These are phyloP conservation scores for Cyberlindnera japonica DNA, from an alignment of 805 yeast genomes.

Conservation along the genomic window DNA sequence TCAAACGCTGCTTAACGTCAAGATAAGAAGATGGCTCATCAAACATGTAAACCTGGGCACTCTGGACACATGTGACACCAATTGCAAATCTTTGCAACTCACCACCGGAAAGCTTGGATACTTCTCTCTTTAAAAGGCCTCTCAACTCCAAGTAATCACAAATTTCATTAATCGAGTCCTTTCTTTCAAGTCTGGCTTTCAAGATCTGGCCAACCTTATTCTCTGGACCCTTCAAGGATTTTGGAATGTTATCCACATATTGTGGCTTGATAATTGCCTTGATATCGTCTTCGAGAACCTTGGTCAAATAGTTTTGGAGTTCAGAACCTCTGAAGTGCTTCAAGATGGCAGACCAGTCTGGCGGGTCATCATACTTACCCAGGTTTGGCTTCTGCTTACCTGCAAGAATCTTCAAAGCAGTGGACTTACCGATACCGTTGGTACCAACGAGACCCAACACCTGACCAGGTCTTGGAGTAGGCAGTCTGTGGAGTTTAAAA, in stretches of 20 bases:
- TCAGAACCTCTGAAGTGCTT: slow-evolving; percentile 94
- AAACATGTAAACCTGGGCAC: slow-evolving; percentile 96
- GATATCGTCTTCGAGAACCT: slow-evolving; percentile 88
- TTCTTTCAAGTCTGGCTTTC: slow-evolving; percentile 71
- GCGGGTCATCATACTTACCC: slow-evolving; percentile 93
- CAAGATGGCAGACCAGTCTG: slow-evolving; percentile 94
- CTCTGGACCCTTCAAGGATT: slow-evolving; percentile 80
- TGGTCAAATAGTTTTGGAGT: slow-evolving; percentile 92
- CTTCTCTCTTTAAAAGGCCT: slow-evolving; percentile 80
- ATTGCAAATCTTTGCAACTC: slow-evolving; percentile 98
- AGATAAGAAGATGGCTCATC: slow-evolving; percentile 98
- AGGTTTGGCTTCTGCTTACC: slow-evolving; percentile 97
- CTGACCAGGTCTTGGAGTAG: slow-evolving; percentile 99
- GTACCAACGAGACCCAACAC: slow-evolving; percentile 97
- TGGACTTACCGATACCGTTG: slow-evolving; percentile 98
- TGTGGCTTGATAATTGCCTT: slow-evolving; percentile 98
- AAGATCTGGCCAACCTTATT: slow-evolving; percentile 83
- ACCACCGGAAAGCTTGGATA: slow-evolving; percentile 91
- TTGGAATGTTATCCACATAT: slow-evolving; percentile 95
- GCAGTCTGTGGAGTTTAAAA: slow-evolving; percentile 93
- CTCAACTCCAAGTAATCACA: slow-evolving; percentile 70
- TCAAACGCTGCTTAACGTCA: slow-evolving; percentile 97
- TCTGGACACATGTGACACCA: slow-evolving; percentile 94
- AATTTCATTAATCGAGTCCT: slow-evolving; percentile 59
- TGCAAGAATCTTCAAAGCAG: slow-evolving; percentile 93